These are phyloP conservation scores for Rhodotorula glutinis DNA, from an alignment of 1,284 basidiomycete species.

Conservation along the genomic window DNA sequence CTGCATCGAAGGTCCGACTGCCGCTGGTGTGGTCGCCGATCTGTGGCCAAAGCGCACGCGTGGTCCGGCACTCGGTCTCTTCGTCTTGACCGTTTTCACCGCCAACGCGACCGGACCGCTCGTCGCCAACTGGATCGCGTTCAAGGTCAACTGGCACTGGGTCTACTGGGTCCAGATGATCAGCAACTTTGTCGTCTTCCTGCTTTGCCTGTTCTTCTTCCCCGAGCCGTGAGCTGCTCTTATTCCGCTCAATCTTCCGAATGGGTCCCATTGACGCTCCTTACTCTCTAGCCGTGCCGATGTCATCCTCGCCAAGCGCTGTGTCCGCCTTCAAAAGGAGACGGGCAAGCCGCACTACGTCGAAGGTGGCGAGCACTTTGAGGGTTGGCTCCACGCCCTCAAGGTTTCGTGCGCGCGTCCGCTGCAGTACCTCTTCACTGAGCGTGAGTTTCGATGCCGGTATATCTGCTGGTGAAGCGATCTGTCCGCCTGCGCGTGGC, in stretches of 20 bases:
- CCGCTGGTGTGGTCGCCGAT: conserved; percentile 49
- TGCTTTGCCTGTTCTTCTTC: conserved; percentile 46
- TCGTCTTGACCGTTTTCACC: conserved; percentile 36
- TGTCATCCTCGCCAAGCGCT: conserved; percentile 51
- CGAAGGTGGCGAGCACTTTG: conserved; percentile 46
- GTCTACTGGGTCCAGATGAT: conserved; percentile 33
- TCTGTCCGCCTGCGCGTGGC: no score
- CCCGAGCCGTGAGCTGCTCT: conserved; percentile 43
- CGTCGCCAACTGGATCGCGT: conserved; percentile 43
- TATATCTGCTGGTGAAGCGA: neutral
- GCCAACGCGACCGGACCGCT: conserved; percentile 47
- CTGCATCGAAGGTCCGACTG: conserved; percentile 47
- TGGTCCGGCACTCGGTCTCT: conserved; percentile 49
- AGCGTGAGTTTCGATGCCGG: conserved; percentile 48
- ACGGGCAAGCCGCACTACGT: conserved; percentile 49
- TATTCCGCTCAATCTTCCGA: no score
- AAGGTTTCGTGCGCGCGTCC: conserved; percentile 38
- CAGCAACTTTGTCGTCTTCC: conserved; percentile 39
- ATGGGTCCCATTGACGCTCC: neutral
- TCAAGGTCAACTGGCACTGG: conserved; percentile 41
- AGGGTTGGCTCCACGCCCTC: conserved; percentile 27
- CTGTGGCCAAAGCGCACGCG: conserved; percentile 46
- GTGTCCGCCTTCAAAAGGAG: conserved; percentile 47
- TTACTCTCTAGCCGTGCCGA: conserved; percentile 44
- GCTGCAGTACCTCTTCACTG: conserved; percentile 49